Base-by-base conservation (phyloP, 139 green algal species). In the Gonium pectorale region DNA sequence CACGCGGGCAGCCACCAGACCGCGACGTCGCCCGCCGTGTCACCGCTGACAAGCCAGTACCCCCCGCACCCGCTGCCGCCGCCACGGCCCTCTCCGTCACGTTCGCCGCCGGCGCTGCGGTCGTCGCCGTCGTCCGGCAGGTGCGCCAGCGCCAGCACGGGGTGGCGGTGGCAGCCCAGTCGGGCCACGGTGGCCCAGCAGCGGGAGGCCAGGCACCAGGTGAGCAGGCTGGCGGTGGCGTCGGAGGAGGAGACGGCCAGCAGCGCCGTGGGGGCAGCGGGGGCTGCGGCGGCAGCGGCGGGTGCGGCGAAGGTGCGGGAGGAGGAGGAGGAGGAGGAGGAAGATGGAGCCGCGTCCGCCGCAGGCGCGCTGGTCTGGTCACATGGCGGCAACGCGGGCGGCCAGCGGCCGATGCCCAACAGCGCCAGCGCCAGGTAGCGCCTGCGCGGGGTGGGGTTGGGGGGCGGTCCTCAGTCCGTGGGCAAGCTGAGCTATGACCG, bases 11-110 rank as follows among this genome's bases (percentile, higher is more conserved):
- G 0, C 77, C 77, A 83, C 77, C 79, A 85, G 8, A 85, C 46
- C 46, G 64, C 79, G 46, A 85, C 64, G 13, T 43, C 60, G 29
- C 79, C 79, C 5, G 22, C 63, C 35, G 79, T 85, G 79, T 85
- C 79, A 15, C 79, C 79, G 0, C 46, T 85, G 0, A 27, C 64
- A 0, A 85, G 49, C 79, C 46, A 85, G 46, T 83, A 83, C 5
- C 79, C 79, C 13, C 29, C 73, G 40, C 21, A 5, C 22, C 13
- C 37, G 3, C 17, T 37, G 9, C 37, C 35, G 66, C 37, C 35
- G 11, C 66, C 66, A 22, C 63, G 9, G 29, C 63, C 13, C 7
- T n/a, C 24, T 17, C 40, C 38, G 67, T 21, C 6, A 3, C 8
- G 26, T 38, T 13, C 22, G 63, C 8, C 15, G 33, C 33, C 24